These are phyloP conservation scores for Diutina scorzettiae DNA, from an alignment of 1,139 yeast species.

Conservation along the genomic window DNA sequence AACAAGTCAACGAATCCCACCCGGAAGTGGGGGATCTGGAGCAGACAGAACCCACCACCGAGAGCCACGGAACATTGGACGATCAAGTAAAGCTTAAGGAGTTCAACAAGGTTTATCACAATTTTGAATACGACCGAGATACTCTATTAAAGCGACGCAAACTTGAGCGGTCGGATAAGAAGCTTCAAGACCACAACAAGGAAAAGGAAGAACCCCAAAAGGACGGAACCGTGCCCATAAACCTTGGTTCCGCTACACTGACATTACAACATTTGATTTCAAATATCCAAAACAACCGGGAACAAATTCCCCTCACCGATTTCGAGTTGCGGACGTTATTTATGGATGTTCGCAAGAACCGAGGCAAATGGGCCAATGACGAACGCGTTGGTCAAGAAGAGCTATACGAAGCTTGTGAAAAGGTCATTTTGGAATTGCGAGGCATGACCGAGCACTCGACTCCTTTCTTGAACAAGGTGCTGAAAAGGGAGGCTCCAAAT, in stretches of 20 bases:
- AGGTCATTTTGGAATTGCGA: slow-evolving; percentile 79
- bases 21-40: slow-evolving; percentile 6
- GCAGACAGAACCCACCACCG: not conserved
- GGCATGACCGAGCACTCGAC: slow-evolving; percentile 95
- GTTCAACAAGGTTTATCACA: slow-evolving; percentile 59
- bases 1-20: not conserved
- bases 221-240: slow-evolving; percentile 12
- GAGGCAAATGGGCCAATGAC: slow-evolving; percentile 96
- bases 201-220: slow-evolving; percentile 3
- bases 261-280: slow-evolving; percentile 73
- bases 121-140: slow-evolving; percentile 73
- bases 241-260: slow-evolving; percentile 70
- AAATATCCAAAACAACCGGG: slow-evolving; percentile 69
- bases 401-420: slow-evolving; percentile 92
- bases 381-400: slow-evolving; percentile 96
- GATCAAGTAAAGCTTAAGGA: slow-evolving; percentile 29
- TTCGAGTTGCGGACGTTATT: slow-evolving; percentile 73
- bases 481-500: slow-evolving; percentile 95
- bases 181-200: slow-evolving; percentile 37
- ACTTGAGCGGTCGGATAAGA: slow-evolving; percentile 69
- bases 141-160: slow-evolving; percentile 67
- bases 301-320: slow-evolving; percentile 66
- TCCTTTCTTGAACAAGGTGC: slow-evolving; percentile 87
- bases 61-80: slow-evolving; percentile 13
- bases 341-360: slow-evolving; percentile 84